Conservation (phyloP, 139 green algal genomes). For the Astrephomene gubernaculifera region DNA sequence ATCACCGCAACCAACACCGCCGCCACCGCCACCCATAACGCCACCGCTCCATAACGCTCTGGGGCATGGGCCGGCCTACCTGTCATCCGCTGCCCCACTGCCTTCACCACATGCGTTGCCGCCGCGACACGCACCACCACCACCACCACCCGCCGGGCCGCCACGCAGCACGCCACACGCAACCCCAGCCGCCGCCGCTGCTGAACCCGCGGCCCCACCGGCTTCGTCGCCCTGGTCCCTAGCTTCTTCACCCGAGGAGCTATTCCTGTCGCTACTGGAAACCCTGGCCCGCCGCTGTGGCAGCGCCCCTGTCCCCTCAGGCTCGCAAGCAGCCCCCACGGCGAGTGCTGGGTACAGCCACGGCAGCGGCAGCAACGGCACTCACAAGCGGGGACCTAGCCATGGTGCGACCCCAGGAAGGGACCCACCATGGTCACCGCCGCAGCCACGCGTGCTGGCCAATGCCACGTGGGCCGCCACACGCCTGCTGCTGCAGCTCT, state of each 20-base stretch:
- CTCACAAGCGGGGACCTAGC: not conserved
- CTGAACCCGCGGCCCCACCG: not conserved
- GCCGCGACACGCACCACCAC: not conserved
- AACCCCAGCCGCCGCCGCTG: not conserved
- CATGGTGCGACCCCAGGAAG: not conserved
- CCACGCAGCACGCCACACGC: not conserved
- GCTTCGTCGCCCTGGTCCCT: not conserved
- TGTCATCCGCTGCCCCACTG: not conserved
- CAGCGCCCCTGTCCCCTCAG: no score
- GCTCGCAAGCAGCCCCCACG: not conserved
- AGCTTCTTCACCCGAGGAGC: not conserved
- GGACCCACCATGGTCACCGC: not conserved
- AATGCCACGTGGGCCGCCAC: not conserved
- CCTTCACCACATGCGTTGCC: not conserved
- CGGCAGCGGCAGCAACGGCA: not conserved
- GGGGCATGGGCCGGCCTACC: no score
- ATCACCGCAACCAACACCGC: no score
- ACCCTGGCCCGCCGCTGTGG: not conserved
- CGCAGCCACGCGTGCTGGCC: constrained; percentile 20
- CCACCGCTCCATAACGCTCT: no score
- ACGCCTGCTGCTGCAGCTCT: not conserved
- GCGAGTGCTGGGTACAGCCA: not conserved
- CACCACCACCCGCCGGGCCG: not conserved
- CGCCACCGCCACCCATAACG: no score
- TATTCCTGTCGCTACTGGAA: constrained; percentile 11